These are phyloP conservation scores for Trichophyton schoenleinii DNA, from an alignment of 2,329 filamentous ascomycete species.

Conservation along the genomic window DNA sequence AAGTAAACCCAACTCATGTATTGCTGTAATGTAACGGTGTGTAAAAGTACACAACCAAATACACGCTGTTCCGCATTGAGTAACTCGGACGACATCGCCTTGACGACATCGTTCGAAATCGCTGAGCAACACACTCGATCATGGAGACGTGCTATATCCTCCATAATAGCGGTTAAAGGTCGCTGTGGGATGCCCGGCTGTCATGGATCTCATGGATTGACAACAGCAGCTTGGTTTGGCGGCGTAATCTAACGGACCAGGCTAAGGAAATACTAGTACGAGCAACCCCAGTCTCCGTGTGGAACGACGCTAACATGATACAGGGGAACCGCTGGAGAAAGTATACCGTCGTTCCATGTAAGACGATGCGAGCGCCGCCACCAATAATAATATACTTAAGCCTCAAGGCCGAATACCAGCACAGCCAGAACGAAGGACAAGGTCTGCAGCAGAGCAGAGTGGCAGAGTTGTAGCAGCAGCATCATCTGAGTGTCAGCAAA, in stretches of 20 bases:
- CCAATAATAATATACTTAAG: constrained; percentile 5
- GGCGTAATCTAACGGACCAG: neutral
- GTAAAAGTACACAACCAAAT: neutral
- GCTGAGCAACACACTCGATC: neutral
- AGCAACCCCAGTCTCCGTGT: neutral
- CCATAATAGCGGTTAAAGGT: neutral
- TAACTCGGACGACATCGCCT: neutral
- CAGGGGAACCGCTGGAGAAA: constrained; percentile 5
- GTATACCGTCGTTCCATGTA: constrained; percentile 1
- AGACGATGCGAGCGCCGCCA: constrained; percentile 3
- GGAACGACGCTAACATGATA: constrained; percentile 3
- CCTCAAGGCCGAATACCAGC: constrained; percentile 5
- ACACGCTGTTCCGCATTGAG: neutral
- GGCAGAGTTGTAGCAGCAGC: neutral
- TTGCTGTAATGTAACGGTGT: neutral
- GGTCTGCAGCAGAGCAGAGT: neutral
- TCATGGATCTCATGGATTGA: neutral
- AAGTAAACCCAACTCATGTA: too few relatives aligned
- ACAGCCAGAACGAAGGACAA: constrained; percentile 2
- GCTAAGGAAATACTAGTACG: constrained; percentile 4
- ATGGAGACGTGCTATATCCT: neutral
- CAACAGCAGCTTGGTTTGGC: neutral
- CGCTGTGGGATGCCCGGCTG: neutral
- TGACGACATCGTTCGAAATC: neutral
- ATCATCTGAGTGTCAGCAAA: neutral